Conservation (phyloP, 352 stramenopile genomes). For the Pythium insidiosum region DNA sequence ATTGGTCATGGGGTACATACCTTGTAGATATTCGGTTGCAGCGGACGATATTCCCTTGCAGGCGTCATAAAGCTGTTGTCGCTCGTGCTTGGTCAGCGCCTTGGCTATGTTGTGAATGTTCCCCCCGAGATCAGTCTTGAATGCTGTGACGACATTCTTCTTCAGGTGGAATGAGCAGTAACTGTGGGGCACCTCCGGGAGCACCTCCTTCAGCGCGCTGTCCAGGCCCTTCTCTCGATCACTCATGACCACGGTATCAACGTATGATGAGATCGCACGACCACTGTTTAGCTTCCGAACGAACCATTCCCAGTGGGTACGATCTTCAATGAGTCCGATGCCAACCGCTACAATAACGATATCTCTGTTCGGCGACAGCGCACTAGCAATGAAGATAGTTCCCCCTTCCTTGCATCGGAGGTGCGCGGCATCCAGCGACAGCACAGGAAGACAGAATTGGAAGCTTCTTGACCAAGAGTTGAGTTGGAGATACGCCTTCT, state of each 20-base stretch:
- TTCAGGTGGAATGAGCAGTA: constrained; percentile 10
- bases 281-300: background rate
- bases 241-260: constrained; percentile 4
- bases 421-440: constrained; percentile 2
- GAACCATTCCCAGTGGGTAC: constrained; percentile 13
- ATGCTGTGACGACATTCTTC: constrained; percentile 9
- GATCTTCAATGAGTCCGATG: constrained; percentile 7
- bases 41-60: background rate
- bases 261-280: background rate
- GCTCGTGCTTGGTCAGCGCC: background rate
- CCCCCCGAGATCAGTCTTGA: constrained; percentile 5
- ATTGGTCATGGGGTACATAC: background rate
- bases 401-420: constrained; percentile 2
- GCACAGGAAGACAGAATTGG: no score
- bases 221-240: constrained; percentile 10
- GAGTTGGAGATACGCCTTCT: background rate
- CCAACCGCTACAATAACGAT: constrained; percentile 4
- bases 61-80: background rate
- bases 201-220: background rate
- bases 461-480: constrained; percentile 2
- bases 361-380: constrained; percentile 2
- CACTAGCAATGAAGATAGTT: constrained; percentile 1
- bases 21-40: background rate
- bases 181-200: constrained; percentile 5
- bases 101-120: constrained; percentile 2